A percentile compares a stretch with the other conserved stretches of the same genome.
Evolutionary conservation across 1,139 yeast genomes (phyloP).

Genomic region (Blastobotrys arbuscula): DNA sequence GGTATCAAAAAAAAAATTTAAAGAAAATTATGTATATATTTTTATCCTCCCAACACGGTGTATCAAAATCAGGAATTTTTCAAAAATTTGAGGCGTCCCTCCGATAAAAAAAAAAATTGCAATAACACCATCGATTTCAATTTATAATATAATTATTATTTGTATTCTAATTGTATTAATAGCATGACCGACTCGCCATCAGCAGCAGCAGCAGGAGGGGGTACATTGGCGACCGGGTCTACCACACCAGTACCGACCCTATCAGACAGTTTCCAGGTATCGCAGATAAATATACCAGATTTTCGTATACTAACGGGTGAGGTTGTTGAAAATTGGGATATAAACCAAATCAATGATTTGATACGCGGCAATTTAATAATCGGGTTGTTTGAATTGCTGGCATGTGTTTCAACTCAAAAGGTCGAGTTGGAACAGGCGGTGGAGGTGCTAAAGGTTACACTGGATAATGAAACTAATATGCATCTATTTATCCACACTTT

Average conservation of each 20-base stretch:
- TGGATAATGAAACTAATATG: background rate
- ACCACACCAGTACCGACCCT: background rate
- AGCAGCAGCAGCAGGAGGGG: background rate
- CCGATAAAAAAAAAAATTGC: too few relatives aligned
- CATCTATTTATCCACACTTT: slow-evolving; percentile 23
- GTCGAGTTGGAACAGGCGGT: slow-evolving; percentile 13
- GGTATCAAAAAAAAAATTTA: background rate
- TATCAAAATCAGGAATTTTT: too few relatives aligned
- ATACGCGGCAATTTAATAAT: background rate
- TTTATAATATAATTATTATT: too few relatives aligned
- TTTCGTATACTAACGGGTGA: background rate
- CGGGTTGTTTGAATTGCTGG: slow-evolving; percentile 22
- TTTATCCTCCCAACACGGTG: background rate
- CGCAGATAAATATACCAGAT: background rate
- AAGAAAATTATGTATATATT: background rate
- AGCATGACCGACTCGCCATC: slow-evolving; percentile 8
- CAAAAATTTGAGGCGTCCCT: too few relatives aligned
- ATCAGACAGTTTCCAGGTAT: background rate
- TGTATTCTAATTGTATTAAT: too few relatives aligned
- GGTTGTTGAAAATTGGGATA: background rate
- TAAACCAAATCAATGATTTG: background rate
- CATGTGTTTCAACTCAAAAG: slow-evolving; percentile 14
- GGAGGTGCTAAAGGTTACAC: slow-evolving; percentile 2
- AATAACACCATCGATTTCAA: too few relatives aligned
- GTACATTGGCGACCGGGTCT: background rate